Percentiles rank a stretch among this genome's conserved stretches.
phyloP scores from a whole-genome alignment of 805 yeast species.

The Suhomyces prunicola region DNA sequence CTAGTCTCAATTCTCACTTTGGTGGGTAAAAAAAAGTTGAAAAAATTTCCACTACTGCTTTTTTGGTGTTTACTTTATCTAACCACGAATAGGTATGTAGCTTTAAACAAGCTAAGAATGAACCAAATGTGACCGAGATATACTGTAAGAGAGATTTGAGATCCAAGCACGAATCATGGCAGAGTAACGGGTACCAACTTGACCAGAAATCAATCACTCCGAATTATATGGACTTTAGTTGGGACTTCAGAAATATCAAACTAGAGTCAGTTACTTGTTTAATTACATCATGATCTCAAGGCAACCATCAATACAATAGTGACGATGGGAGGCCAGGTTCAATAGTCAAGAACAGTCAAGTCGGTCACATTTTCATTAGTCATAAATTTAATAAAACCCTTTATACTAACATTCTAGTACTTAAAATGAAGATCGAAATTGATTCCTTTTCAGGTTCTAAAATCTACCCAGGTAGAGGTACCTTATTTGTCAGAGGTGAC shows the following conservation, averaged over 20 bases:
- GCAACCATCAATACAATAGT: neutral
- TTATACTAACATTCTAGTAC: constrained; percentile 32
- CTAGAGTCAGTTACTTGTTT: neutral
- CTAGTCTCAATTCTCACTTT: constrained; percentile 4
- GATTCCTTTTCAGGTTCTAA: constrained; percentile 99
- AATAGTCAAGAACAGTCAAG: neutral
- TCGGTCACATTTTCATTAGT: neutral
- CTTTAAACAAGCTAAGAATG: neutral
- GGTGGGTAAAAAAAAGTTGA: constrained; percentile 8
- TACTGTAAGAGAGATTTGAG: neutral
- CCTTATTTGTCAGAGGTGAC: constrained; percentile 99
- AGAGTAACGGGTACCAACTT: neutral
- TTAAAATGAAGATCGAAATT: constrained; percentile 96
- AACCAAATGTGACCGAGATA: neutral
- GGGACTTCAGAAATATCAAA: neutral
- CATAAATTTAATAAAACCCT: neutral
- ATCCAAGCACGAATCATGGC: neutral
- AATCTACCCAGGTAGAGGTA: constrained; percentile 99
- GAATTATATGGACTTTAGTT: neutral
- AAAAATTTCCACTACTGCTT: constrained; percentile 9
- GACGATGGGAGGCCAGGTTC: neutral
- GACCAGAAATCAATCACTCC: neutral
- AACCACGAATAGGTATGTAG: constrained; percentile 18
- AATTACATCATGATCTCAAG: neutral
- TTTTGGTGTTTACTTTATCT: constrained; percentile 4